Percentiles rank a stretch among this genome's conserved stretches.
Evolutionary conservation across 371 early-diverging fungal species (phyloP).

Genomic region (Parasitella parasitica): DNA sequence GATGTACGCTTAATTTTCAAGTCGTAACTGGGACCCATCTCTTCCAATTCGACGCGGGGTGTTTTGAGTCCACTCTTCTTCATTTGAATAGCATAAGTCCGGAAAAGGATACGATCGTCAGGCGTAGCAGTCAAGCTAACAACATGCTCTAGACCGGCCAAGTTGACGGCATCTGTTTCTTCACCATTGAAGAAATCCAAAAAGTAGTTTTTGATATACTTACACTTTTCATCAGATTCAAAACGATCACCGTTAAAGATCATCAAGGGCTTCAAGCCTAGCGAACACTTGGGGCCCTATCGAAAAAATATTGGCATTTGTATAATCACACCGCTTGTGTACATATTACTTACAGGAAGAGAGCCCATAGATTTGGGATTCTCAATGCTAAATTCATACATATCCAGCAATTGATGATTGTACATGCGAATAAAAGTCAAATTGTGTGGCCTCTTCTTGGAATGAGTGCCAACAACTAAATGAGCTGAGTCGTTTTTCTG

Average conservation of each 20-base stretch:
- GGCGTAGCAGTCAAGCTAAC: constrained; percentile 84
- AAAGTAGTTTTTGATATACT: constrained; percentile 78
- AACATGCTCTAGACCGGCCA: constrained; percentile 89
- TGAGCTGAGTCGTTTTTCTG: constrained; percentile 94
- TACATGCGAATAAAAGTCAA: constrained; percentile 89
- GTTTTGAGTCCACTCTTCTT: constrained; percentile 84
- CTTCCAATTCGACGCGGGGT: constrained; percentile 89
- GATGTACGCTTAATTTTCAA: constrained; percentile 75
- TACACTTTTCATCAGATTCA: constrained; percentile 66
- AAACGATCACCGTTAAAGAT: constrained; percentile 91
- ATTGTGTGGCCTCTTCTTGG: constrained; percentile 96
- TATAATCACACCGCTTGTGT: background rate
- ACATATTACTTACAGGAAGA: constrained; percentile 59
- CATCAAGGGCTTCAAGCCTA: constrained; percentile 89
- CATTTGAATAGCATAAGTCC: constrained; percentile 79
- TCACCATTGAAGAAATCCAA: constrained; percentile 94
- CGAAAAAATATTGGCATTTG: background rate
- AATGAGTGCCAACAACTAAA: constrained; percentile 86
- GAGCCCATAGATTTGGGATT: constrained; percentile 62
- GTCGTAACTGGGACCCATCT: constrained; percentile 93
- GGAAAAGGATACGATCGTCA: constrained; percentile 67
- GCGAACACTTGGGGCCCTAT: constrained; percentile 70
- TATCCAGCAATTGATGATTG: constrained; percentile 90
- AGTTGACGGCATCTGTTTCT: constrained; percentile 64
- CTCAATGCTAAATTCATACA: constrained; percentile 91